A percentile compares a stretch with the other conserved stretches of the same genome.
Evolutionary conservation across 495 filamentous ascomycete species (phyloP).

Genomic region (Hypoxylon fuscum): DNA sequence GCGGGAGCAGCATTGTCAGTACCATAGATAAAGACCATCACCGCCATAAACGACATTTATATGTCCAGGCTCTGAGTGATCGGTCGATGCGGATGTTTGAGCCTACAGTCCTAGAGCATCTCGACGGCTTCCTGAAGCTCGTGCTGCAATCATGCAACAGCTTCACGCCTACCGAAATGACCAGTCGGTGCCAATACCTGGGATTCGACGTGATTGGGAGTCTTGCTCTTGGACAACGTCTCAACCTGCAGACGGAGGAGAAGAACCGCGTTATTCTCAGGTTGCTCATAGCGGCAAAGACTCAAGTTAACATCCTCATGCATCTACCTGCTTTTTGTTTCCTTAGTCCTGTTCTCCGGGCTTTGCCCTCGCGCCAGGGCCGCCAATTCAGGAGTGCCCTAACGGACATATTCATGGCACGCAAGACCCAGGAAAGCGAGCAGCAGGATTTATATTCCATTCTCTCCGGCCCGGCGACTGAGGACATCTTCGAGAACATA

Average conservation of each 20-base stretch:
- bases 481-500: not conserved
- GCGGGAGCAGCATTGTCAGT: slow-evolving; percentile 6
- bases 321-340: not conserved
- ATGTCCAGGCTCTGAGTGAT: slow-evolving; percentile 7
- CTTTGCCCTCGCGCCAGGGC: not conserved
- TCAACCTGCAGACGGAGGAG: slow-evolving; percentile 11
- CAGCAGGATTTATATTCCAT: not conserved
- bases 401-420: not conserved
- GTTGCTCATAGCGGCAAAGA: not conserved
- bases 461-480: not conserved
- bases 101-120: slow-evolving; percentile 6
- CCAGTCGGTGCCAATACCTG: not conserved
- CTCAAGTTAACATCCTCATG: not conserved
- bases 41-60: slow-evolving; percentile 8
- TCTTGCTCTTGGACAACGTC: slow-evolving; percentile 10
- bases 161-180: slow-evolving; percentile 1
- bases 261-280: not conserved
- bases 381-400: not conserved
- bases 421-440: not conserved
- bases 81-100: slow-evolving; percentile 19
- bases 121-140: slow-evolving; percentile 9
- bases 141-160: slow-evolving; percentile 42
- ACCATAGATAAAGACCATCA: slow-evolving; percentile 6
- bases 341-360: not conserved
- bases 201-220: slow-evolving; percentile 12